Base-by-base conservation (phyloP, 2,329 filamentous ascomycete species). In the Diaporthe sp. region DNA sequence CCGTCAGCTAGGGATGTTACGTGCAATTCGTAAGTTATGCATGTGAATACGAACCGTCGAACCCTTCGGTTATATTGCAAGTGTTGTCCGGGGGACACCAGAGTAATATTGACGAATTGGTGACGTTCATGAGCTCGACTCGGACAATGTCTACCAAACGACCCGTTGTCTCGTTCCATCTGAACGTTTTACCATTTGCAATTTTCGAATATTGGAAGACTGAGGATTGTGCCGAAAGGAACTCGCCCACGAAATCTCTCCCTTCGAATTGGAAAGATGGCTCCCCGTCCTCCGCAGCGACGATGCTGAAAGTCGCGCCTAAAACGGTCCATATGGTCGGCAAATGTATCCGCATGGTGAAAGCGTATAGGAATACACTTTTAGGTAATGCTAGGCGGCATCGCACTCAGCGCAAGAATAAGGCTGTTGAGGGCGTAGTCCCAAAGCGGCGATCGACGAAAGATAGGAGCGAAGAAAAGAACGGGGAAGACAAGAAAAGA, bases 311-410 rank as follows among this genome's bases (percentile, higher is more conserved):
- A 0, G 58, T 13, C 15, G 19, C 9, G 56, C 9, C 58, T 7
- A 17, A 15, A 6, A 63, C 7, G 50, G 50, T 27, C 56, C 65
- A 63, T 50, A 17, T 9, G 9, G 9, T 25, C 8, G 44, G 15
- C 15, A 30, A 35, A 22, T 19, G 19, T 59, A 59, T 70, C 8
- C 71, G 63, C 71, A 73, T 73, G 53, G 51, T 44, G n/a, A 30
- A 32, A 32, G 25, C n/a, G 10, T 35, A 5, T 25, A 9, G 35
- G 1, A 10, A 13, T 68, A 19, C 17, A 35, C 25, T 22, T n/a
- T 55, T 30, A 70, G 17, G 44, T 73, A 44, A 35, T 59, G 44
- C 53, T 22, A 17, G 42, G 47, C 4, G 44, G 53, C 71, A 59
- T 73, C 12, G 32, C 61, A 61, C 55, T n/a, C 32, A 42, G 59